A percentile compares a stretch with the other conserved stretches of the same genome.
Conservation (phyloP, 78 protist genomes). For the Neovahlkampfia damariscottae region DNA sequence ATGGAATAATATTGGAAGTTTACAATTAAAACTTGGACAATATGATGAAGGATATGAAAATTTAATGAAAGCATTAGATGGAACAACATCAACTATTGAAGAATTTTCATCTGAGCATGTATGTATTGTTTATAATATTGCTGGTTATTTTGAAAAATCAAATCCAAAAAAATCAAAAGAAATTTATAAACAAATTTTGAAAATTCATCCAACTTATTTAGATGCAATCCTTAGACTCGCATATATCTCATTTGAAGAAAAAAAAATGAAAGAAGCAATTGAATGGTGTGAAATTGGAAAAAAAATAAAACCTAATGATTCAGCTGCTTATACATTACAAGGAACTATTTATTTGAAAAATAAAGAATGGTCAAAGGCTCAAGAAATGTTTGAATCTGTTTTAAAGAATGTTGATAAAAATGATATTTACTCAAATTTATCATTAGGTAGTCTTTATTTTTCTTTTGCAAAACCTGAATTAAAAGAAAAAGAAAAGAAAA, state of each 20-base stretch:
- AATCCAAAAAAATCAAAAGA: background rate
- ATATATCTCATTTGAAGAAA: background rate
- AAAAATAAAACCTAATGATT: background rate
- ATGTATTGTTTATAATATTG: background rate
- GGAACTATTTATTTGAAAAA: background rate
- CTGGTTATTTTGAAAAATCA: background rate
- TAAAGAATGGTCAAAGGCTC: background rate
- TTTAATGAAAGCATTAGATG: too few species aligned
- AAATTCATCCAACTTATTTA: background rate
- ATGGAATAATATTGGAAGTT: slow-evolving; percentile 5
- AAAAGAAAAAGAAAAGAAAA: slow-evolving; percentile 18
- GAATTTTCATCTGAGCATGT: background rate
- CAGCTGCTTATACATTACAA: background rate
- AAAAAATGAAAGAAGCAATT: background rate
- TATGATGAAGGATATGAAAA: background rate
- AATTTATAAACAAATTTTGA: background rate
- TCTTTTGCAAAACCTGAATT: background rate
- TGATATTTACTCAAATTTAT: slow-evolving; percentile 38
- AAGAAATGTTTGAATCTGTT: background rate
- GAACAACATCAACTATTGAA: background rate
- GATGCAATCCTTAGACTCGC: background rate
- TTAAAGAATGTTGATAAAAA: slow-evolving; percentile 11
- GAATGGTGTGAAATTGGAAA: background rate
- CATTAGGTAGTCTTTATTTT: slow-evolving; percentile 35
- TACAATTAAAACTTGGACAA: background rate